Percentiles rank a stretch among this genome's conserved stretches.
These are phyloP conservation scores for Botrytis aclada DNA, from an alignment of 2,329 filamentous ascomycete genomes.

Conservation along the genomic window DNA sequence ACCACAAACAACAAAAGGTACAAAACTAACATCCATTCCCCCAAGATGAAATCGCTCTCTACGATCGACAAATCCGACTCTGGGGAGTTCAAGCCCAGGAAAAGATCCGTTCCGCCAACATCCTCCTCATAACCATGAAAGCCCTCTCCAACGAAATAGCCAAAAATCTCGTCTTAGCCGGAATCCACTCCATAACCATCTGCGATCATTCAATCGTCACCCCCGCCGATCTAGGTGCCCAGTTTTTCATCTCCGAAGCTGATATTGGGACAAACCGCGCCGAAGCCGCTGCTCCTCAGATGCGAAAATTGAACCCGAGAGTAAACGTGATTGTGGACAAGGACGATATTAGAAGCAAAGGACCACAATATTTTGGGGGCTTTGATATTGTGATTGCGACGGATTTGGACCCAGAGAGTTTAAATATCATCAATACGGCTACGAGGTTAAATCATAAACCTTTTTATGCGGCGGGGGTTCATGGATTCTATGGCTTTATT, in stretches of 20 bases:
- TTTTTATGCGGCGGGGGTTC: conserved; percentile 84
- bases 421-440: conserved; percentile 79
- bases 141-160: conserved; percentile 91
- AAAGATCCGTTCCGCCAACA: conserved; percentile 82
- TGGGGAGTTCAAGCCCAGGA: conserved; percentile 97
- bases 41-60: conserved; percentile 89
- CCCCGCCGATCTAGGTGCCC: conserved; percentile 74
- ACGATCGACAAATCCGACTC: conserved; percentile 93
- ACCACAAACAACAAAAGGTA: background rate
- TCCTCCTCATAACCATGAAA: conserved; percentile 84
- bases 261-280: conserved; percentile 83
- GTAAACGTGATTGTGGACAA: conserved; percentile 73
- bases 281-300: conserved; percentile 70
- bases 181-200: conserved; percentile 85
- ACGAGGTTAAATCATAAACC: conserved; percentile 74
- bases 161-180: conserved; percentile 94
- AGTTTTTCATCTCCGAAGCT: conserved; percentile 72
- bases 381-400: conserved; percentile 91
- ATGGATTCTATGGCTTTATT: conserved; percentile 92
- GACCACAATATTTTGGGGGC: conserved; percentile 68
- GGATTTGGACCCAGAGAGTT: conserved; percentile 72
- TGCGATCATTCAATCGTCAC: conserved; percentile 74
- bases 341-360: conserved; percentile 63
- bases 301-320: conserved; percentile 85
- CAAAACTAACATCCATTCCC: background rate